A percentile compares a stretch with the other conserved stretches of the same genome.
These are phyloP conservation scores for Cutaneotrichosporon cutaneum DNA, from an alignment of 1,284 basidiomycete genomes.

Conservation along the genomic window DNA sequence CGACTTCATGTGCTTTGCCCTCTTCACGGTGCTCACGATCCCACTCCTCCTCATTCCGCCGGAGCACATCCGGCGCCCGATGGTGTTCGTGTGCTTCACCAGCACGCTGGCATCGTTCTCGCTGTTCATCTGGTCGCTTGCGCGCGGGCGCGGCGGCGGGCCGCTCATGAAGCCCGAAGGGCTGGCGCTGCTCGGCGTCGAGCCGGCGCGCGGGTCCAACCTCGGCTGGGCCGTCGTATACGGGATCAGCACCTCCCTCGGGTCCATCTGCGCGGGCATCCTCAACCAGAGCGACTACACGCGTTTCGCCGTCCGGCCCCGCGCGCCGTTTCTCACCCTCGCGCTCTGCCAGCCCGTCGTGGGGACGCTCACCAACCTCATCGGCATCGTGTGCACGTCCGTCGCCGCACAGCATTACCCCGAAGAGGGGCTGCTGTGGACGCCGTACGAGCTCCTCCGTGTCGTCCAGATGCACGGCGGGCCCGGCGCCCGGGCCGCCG, in stretches of 20 bases:
- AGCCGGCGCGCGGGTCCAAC: slow-evolving; percentile 31
- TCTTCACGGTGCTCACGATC: slow-evolving; percentile 49
- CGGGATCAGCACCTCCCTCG: slow-evolving; percentile 34
- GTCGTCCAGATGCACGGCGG: slow-evolving; percentile 27
- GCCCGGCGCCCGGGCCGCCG: slow-evolving; percentile 56
- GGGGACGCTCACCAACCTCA: slow-evolving; percentile 45
- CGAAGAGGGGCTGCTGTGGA: slow-evolving; percentile 47
- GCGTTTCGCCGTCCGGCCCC: slow-evolving; percentile 33
- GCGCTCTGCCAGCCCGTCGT: slow-evolving; percentile 42
- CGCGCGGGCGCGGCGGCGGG: slow-evolving; percentile 45
- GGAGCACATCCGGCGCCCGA: slow-evolving; percentile 47
- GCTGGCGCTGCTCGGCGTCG: slow-evolving; percentile 29
- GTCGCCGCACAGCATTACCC: slow-evolving; percentile 47
- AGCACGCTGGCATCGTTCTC: slow-evolving; percentile 43
- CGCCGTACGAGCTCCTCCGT: slow-evolving; percentile 48
- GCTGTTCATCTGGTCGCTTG: slow-evolving; percentile 50
- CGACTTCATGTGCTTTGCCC: slow-evolving; percentile 51
- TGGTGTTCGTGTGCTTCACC: slow-evolving; percentile 41
- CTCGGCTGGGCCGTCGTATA: slow-evolving; percentile 52
- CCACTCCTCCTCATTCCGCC: slow-evolving; percentile 46
- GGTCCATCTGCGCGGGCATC: slow-evolving; percentile 38
- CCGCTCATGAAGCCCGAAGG: slow-evolving; percentile 43
- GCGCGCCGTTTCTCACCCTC: slow-evolving; percentile 33
- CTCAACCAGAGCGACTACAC: slow-evolving; percentile 41
- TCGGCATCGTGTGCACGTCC: slow-evolving; percentile 53